Base-by-base conservation (phyloP, 2,329 filamentous ascomycete species). In the Pseudocercospora cruenta region DNA sequence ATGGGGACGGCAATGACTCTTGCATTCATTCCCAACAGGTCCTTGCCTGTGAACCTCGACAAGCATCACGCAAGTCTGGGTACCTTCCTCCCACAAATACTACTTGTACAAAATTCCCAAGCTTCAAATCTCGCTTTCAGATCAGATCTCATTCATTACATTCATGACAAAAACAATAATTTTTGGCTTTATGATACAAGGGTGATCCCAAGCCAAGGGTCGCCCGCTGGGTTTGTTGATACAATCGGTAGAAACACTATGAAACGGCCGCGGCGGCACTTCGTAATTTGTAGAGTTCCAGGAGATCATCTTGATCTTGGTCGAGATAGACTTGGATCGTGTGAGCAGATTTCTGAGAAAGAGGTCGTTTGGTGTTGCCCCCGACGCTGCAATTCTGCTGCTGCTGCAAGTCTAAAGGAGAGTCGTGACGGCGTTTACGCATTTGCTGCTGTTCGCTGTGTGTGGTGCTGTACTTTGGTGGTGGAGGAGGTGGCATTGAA, bases 241-340 rank as follows among this genome's bases (percentile, higher is more conserved):
- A 58, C 24, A 14, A 43, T 58, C 55, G 33, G 33, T 22, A 36
- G 49, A 49, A 21, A 47, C 58, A 51, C 58, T 51, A 51, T 51
- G 58, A 51, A 60, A 60, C 39, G 21, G 39, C 43, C 39, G 43
- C 22, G 31, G 53, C 26, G 51, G 53, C 33, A 47, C 61, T 57
- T 51, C 60, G 49, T 43, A 61, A 47, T 24, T 63, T 53, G 31
- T 67, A 68, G 36, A 69, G 66, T 45, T 70, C 69, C 16, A 69
- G 61, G 45, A 68, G 19, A 36, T 71, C 69, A 14, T 65, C 51
- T 36, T 64, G 57, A 33, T 73, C 72, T 16, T 69, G 65, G 16
- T 72, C 72, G 10, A 74, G 51, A 62, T 69, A 72, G 8, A 74
- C 73, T 58, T 74, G 70, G 16, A 73, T 71, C 3, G 71, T 71